Evolutionary conservation across 2,329 filamentous ascomycete species (phyloP), one percentile per base, ranked within the genome.

Genomic region (Diplodia seriata): DNA sequence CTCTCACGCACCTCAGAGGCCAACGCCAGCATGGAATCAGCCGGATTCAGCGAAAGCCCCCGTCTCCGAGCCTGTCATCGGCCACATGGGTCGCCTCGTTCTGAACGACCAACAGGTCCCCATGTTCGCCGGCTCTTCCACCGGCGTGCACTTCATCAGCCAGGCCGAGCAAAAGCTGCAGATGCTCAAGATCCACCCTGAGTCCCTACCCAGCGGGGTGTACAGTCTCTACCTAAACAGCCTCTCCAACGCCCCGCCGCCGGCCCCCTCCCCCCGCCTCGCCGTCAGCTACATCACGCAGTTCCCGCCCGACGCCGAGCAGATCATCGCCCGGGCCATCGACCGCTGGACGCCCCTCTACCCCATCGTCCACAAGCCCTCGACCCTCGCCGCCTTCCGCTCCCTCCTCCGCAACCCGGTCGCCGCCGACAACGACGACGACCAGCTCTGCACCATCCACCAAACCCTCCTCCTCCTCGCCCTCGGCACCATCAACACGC

Each of bases 51-150:
- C 43, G 2, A 47, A 47, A n/a, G 20, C 8, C 5, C n/a, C 43
- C n/a, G 7, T 20, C 7, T 23, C 49, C 18, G 43, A 49, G 15
- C 56, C 43, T 29, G 38, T 61, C 3, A 49, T 63, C 59, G 40
- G 59, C 7, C 59, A 50, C 14, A 63, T 63, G 40, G 59, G 59
- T 12, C 59, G 59, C 5, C 59, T 63, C 40, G 38, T 63, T 23
- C 26, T 40, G 26, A 51, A 49, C 5, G 20, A 49, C 14, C 40
- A 63, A 20, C 40, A 63, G 29, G 59, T 50, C n/a, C 20, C 38
- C 23, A 43, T 43, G 20, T 61, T 61, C 47, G 56, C 56, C 9
- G 56, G 56, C 1, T 61, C 56, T 29, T 43, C 56, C 36, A 61
- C 56, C 3, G 56, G 56, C 29, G 56, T 61, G 2, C 56, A 61